Base-by-base conservation (phyloP, 1,284 basidiomycete species). In the Schizophyllum amplum region DNA sequence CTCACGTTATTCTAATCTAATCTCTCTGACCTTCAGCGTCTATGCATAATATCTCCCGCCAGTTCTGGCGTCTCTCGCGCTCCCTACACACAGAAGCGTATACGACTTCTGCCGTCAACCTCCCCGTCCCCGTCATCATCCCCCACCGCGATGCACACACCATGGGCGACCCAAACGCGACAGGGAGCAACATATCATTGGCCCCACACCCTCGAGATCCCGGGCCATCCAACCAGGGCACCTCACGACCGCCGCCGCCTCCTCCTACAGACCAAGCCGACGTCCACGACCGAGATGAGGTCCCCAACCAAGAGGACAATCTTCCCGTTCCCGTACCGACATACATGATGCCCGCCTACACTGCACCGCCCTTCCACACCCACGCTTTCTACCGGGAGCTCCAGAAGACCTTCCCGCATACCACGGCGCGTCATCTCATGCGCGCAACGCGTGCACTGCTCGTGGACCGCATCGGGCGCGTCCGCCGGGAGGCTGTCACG, bases 391-490 rank as follows among this genome's bases (percentile, higher is more conserved):
- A 89, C 61, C 64, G 65, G 15, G 82, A 75, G 1, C 73, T 92
- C 42, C 87, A 90, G 63, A 79, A 75, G 67, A 83, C 83, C 0
- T 92, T 92, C 66, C 81, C 88, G 0, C 81, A 81, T 0, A 75
- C 78, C 0, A 84, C 84, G 0, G 86, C 92, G 15, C 78, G 81
- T 23, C 84, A 82, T 60, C 75, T 98, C 59, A 98, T 98, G 94
- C 82, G 89, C 22, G 90, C 90, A 2, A 92, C 92, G 11, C 79
- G 91, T 53, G 86, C 85, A 0, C 72, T 97, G 63, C 80, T 98
- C 33, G 81, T 90, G 2, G 82, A 87, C 63, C 80, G 92, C 26
- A 78, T 90, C 54, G 85, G 85, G n/a, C 75, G 81, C 62, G 90
- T 96, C 5, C 77, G 81, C 57, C 75, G 83, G 55, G 86, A 89